Conservation (phyloP, 305 asterid species). For the Lippia alba region DNA sequence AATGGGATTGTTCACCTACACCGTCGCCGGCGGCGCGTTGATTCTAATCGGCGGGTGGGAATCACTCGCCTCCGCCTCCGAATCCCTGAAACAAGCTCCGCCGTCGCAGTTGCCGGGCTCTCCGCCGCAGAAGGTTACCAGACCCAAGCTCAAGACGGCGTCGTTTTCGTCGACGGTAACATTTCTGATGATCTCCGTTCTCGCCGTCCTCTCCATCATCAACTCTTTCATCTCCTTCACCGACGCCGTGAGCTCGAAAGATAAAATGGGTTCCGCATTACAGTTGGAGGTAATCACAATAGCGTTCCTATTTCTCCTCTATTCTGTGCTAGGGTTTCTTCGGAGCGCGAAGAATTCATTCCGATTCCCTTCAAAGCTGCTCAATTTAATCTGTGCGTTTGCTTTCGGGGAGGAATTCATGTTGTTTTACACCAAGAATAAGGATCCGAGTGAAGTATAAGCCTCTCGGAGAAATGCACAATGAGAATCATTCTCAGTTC, state of each 20-base stretch:
- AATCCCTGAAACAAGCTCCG: constrained; percentile 33
- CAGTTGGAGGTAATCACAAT: constrained; percentile 76
- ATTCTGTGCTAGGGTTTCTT: constrained; percentile 66
- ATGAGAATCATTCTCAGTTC: constrained; percentile 56
- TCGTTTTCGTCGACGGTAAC: constrained; percentile 53
- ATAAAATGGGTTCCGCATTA: constrained; percentile 63
- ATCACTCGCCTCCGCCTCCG: constrained; percentile 51
- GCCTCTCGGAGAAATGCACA: constrained; percentile 67
- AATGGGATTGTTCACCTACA: constrained; percentile 84
- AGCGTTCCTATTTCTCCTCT: constrained; percentile 60
- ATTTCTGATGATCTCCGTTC: constrained; percentile 53
- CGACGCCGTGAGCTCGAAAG: constrained; percentile 67
- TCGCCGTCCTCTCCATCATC: constrained; percentile 57
- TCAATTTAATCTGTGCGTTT: constrained; percentile 62
- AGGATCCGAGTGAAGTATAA: constrained; percentile 76
- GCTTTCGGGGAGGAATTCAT: constrained; percentile 83
- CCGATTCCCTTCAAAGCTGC: constrained; percentile 53
- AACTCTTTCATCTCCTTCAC: constrained; percentile 69
- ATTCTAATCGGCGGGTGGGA: constrained; percentile 85
- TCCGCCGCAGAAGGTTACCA: constrained; percentile 31
- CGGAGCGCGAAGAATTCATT: constrained; percentile 41
- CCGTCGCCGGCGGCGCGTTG: constrained; percentile 76
- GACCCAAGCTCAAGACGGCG: constrained; percentile 28
- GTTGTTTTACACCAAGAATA: constrained; percentile 71
- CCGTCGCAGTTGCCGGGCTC: constrained; percentile 39